Evolutionary conservation across 768 basidiomycete genomes (phyloP).

Genomic region (Cystofilobasidium bisporidii): DNA sequence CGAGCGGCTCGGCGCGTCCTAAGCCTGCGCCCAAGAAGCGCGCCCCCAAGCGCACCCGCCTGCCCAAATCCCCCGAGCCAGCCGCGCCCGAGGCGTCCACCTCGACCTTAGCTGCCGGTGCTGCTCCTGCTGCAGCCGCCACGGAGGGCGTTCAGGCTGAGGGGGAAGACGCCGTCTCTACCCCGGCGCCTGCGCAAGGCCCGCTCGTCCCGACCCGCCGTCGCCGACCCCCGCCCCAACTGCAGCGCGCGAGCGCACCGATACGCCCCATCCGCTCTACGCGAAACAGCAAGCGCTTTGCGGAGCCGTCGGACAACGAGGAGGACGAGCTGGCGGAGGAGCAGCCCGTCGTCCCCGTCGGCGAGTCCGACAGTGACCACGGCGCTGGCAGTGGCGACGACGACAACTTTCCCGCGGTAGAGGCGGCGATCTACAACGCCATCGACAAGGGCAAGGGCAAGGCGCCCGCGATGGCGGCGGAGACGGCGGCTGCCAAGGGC

Average conservation of each 20-base stretch:
- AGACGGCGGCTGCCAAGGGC: too few species aligned
- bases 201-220: too few species aligned
- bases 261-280: too few species aligned
- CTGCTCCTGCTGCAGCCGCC: too few species aligned
- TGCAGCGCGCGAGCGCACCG: not conserved
- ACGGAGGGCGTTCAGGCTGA: too few species aligned
- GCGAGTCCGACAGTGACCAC: not conserved
- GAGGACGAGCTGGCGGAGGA: not conserved
- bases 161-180: too few species aligned
- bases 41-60: not conserved
- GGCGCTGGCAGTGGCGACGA: not conserved
- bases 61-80: not conserved
- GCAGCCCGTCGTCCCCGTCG: not conserved
- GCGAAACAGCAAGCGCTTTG: too few species aligned
- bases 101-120: too few species aligned
- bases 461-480: too few species aligned
- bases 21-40: not conserved
- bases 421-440: not conserved
- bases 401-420: not conserved
- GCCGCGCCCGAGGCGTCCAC: not conserved
- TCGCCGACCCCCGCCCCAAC: too few species aligned
- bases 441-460: conserved; percentile 2
- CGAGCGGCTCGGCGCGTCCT: not conserved
- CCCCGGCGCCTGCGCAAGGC: too few species aligned
- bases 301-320: too few species aligned